phyloP scores from a whole-genome alignment of 768 basidiomycete species.

The Boletus vinaceobasis region DNA sequence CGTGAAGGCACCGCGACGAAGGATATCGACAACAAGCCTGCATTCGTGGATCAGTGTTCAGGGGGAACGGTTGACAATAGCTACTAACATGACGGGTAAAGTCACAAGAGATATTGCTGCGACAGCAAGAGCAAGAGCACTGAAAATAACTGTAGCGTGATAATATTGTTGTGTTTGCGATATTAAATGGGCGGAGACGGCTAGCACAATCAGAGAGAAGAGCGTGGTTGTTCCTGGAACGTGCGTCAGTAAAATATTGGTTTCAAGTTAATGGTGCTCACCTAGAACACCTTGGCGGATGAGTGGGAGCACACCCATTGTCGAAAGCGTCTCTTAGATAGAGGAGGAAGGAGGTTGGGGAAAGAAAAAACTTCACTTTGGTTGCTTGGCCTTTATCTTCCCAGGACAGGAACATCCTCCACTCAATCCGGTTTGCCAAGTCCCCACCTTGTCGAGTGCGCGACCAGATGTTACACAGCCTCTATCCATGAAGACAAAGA shows the following conservation, averaged over 20 bases:
- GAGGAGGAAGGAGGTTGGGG: neutral
- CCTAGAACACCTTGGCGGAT: slow-evolving; percentile 23
- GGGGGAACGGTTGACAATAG: neutral
- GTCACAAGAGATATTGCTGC: slow-evolving; percentile 28
- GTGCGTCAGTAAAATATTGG: neutral
- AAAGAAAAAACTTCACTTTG: neutral
- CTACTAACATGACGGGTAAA: slow-evolving; percentile 26
- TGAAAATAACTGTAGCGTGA: slow-evolving; percentile 16
- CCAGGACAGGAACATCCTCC: neutral
- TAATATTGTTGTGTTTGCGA: slow-evolving; percentile 14
- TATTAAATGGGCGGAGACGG: slow-evolving; percentile 27
- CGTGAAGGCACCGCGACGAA: slow-evolving; percentile 36
- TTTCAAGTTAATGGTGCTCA: slow-evolving; percentile 3
- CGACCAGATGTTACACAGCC: neutral
- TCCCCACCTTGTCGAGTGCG: neutral
- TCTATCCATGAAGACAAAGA: neutral
- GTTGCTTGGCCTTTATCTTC: slow-evolving; percentile 11
- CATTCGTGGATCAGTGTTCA: neutral
- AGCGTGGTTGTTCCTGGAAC: slow-evolving; percentile 13
- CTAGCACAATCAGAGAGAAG: slow-evolving; percentile 33
- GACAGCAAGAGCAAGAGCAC: slow-evolving; percentile 29
- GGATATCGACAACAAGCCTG: slow-evolving; percentile 35
- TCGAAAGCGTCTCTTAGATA: neutral
- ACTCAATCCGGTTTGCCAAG: neutral
- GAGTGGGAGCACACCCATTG: slow-evolving; percentile 12